A percentile compares a stretch with the other conserved stretches of the same genome.
These are phyloP conservation scores for Hanseniaspora valbyensis DNA, from an alignment of 805 yeast species.

Conservation along the genomic window DNA sequence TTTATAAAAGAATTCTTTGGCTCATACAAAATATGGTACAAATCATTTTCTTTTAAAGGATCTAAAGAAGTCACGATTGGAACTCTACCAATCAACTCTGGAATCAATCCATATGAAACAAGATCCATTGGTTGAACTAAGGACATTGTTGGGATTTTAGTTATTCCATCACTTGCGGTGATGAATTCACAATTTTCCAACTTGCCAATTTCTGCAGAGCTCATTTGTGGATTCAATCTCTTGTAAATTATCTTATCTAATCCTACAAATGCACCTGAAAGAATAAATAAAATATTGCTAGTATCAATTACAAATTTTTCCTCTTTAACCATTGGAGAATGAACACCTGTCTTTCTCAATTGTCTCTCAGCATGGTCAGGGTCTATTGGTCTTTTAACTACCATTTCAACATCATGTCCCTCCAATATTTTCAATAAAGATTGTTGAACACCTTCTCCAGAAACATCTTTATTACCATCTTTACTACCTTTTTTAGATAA, in stretches of 20 bases:
- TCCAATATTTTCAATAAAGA: conserved; percentile 46
- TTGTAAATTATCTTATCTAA: conserved; percentile 38
- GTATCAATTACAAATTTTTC: conserved; percentile 44
- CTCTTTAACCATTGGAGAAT: conserved; percentile 27
- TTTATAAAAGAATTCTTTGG: conserved; percentile 45
- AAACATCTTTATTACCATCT: conserved; percentile 44
- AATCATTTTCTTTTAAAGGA: conserved; percentile 36
- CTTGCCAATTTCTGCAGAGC: conserved; percentile 23
- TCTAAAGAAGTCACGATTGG: conserved; percentile 43
- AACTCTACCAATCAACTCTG: conserved; percentile 49
- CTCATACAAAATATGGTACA: conserved; percentile 41
- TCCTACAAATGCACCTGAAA: conserved; percentile 56
- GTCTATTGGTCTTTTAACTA: conserved; percentile 35
- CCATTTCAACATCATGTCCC: conserved; percentile 43
- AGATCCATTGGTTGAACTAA: conserved; percentile 42
- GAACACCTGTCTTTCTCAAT: conserved; percentile 27
- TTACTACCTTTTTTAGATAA: conserved; percentile 39
- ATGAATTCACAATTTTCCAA: conserved; percentile 7
- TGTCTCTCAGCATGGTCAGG: conserved; percentile 22
- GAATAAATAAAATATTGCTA: conserved; percentile 43
- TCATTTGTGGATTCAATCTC: conserved; percentile 28
- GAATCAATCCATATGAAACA: conserved; percentile 44
- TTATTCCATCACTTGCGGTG: conserved; percentile 24
- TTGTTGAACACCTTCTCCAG: conserved; percentile 59
- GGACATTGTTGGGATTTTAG: conserved; percentile 34